Base-by-base conservation (phyloP, 1,284 basidiomycete genomes). In the Somion occarium region DNA sequence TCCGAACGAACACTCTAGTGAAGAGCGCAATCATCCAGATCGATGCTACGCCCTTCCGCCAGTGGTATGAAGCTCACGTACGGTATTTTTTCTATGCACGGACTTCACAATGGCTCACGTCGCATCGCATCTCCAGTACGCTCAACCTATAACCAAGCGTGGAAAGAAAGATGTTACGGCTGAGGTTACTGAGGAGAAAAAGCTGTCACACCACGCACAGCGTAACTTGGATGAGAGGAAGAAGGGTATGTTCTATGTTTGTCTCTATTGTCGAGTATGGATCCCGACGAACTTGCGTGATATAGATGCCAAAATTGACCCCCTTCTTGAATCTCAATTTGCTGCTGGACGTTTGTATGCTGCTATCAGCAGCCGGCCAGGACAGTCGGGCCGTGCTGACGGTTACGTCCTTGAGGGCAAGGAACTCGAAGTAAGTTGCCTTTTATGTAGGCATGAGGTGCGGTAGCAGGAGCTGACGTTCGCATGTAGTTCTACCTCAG, bases 41-140 rank as follows among this genome's bases (percentile, higher is more conserved):
- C 66, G 94, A 98, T 77, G 94, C 94, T 58, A 86, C 93, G 45
- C 95, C 94, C 60, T 98, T 97, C 91, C 85, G 93, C 62, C 93
- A 96, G 75, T 98, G 93, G 93, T 98, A 97, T 70, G 94, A 98
- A 77, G 76, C 91, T 41, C 93, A 97, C 75, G 91, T 93, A 71
- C 63, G n/a, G 90, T 84, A 27, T 24, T 44, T 18, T 54, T 15
- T 41, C 38, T 46, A 9, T 44, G 23, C 38, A 15, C 13, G 5
- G 38, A 39, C 13, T 39, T 39, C 20, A 18, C 3, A 18, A 39
- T 5, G 4, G 38, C 42, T n/a, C 15, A 47, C 47, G 11, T 9
- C 38, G 4, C n/a, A 4, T 38, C 9, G 15, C 27, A 12, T 9
- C 11, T 20, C 19, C n/a, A 93, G 91, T 98, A 97, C 69, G 94